Evolutionary conservation across 2,329 filamentous ascomycete species (phyloP), one percentile per base, ranked within the genome.

Genomic region (Pestalotiopsis sp.): DNA sequence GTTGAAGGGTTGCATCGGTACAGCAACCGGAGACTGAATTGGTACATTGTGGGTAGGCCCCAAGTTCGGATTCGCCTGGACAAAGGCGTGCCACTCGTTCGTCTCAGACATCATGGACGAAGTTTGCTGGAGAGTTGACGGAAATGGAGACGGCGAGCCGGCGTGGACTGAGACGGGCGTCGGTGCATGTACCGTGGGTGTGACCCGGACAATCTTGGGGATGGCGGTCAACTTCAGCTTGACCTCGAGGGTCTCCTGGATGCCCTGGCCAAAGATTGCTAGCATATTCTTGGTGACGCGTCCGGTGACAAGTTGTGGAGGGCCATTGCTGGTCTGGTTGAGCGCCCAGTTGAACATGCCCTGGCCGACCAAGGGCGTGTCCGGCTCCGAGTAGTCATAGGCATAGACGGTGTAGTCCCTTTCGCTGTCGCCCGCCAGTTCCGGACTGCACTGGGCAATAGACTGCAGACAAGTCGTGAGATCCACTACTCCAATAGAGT

Each of bases 341-440:
- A 98, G 85, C 25, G 91, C 90, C 88, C 92, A 92, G 49, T 96
- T 98, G 23, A 99, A 85, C 90, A 98, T 93, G 66, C 97, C 96
- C 80, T 99, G 95, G 25, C 96, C 96, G 27, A 98, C 95, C 68
- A 98, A 86, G 66, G 97, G 96, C 20, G 91, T 93, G 77, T 98
- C 95, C 72, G 93, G 93, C 81, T 99, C 96, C 13, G 96, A 98
- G 80, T 95, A 98, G 80, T 99, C 96, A 83, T 94, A 93, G 38
- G 95, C 94, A 81, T 99, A 99, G 68, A 99, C 91, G n/a, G 94
- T 96, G 82, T 96, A 99, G 82, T 99, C 95, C 80, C 88, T 82
- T 82, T 82, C 92, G 86, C 70, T 91, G 78, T 84, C 92, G 85
- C 77, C 88, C 61, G 94, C 84, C 60, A 99, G 87, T 82, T 99